Evolutionary conservation across 2,329 filamentous ascomycete species (phyloP).

Genomic region (Shiraia sp.): DNA sequence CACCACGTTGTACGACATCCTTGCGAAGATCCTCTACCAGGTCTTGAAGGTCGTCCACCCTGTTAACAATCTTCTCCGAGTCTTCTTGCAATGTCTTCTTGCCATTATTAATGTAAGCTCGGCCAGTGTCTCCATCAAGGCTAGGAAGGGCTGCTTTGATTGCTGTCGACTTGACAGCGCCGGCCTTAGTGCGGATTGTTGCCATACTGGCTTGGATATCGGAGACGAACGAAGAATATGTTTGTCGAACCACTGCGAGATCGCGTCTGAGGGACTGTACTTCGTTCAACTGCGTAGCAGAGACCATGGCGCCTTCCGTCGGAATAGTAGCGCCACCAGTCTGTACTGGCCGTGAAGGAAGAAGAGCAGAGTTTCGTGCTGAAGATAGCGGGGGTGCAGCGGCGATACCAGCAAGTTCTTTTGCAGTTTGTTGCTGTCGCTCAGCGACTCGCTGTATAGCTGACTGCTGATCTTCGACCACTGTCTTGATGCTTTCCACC

Average conservation of each 20-base stretch:
- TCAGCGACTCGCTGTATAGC: slow-evolving; percentile 87
- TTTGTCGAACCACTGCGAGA: slow-evolving; percentile 88
- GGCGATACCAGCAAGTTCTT: slow-evolving; percentile 75
- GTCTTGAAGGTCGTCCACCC: slow-evolving; percentile 97
- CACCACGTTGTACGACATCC: slow-evolving; percentile 90
- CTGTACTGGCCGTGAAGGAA: slow-evolving; percentile 34
- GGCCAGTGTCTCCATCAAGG: slow-evolving; percentile 76
- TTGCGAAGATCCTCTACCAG: slow-evolving; percentile 95
- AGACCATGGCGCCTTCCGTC: slow-evolving; percentile 37
- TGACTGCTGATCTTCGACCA: slow-evolving; percentile 79
- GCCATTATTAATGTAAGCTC: slow-evolving; percentile 80
- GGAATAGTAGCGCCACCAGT: slow-evolving; percentile 10
- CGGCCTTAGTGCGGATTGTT: slow-evolving; percentile 78
- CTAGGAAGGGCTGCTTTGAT: slow-evolving; percentile 71
- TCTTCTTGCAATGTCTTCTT: slow-evolving; percentile 87
- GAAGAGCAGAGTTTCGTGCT: slow-evolving; percentile 39
- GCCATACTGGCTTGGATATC: slow-evolving; percentile 89
- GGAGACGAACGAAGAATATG: slow-evolving; percentile 86
- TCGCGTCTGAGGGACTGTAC: slow-evolving; percentile 83
- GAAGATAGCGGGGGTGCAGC: slow-evolving; percentile 47
- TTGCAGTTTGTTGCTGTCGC: slow-evolving; percentile 84
- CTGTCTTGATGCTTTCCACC: slow-evolving; percentile 83
- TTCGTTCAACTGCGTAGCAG: slow-evolving; percentile 70
- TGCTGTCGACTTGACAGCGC: slow-evolving; percentile 75
- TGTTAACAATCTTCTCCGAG: slow-evolving; percentile 85